A percentile compares a stretch with the other conserved stretches of the same genome.
Evolutionary conservation across 768 basidiomycete species (phyloP).

Genomic region (Amanita jacksonii): DNA sequence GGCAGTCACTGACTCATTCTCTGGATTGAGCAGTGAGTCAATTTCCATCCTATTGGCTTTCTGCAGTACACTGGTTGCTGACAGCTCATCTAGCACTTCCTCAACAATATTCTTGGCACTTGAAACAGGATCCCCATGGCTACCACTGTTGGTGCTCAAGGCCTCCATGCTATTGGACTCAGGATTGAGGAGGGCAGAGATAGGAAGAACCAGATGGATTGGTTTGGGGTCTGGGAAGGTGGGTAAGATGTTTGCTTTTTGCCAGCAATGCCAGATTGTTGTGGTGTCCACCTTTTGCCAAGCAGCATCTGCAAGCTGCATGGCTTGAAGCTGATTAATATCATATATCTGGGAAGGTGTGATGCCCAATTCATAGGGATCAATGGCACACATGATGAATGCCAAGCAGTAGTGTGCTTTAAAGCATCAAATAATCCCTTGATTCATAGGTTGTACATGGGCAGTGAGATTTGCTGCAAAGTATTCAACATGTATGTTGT

Average conservation of each 20-base stretch:
- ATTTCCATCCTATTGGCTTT: slow-evolving; percentile 14
- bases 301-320: slow-evolving; percentile 19
- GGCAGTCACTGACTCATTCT: too few species aligned
- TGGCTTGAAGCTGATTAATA: slow-evolving; percentile 25
- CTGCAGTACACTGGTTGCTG: slow-evolving; percentile 10
- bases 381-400: slow-evolving; percentile 16
- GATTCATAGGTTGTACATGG: slow-evolving; percentile 26
- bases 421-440: slow-evolving; percentile 27
- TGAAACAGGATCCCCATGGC: too few species aligned
- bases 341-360: slow-evolving; percentile 21
- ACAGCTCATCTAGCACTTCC: too few species aligned
- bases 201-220: too few species aligned
- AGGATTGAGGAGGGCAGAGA: too few species aligned
- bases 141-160: too few species aligned
- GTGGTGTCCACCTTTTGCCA: slow-evolving; percentile 11
- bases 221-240: too few species aligned
- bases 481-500: slow-evolving; percentile 18
- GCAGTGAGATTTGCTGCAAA: slow-evolving; percentile 28
- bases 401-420: slow-evolving; percentile 23
- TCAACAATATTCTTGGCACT: too few species aligned
- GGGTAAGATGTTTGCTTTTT: too few species aligned
- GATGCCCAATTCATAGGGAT: slow-evolving; percentile 18
- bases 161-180: too few species aligned
- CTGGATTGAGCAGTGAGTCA: slow-evolving; percentile 16
- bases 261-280: too few species aligned